phyloP scores from a whole-genome alignment of 352 stramenopile species.

The Elongisporangium anandrum region DNA sequence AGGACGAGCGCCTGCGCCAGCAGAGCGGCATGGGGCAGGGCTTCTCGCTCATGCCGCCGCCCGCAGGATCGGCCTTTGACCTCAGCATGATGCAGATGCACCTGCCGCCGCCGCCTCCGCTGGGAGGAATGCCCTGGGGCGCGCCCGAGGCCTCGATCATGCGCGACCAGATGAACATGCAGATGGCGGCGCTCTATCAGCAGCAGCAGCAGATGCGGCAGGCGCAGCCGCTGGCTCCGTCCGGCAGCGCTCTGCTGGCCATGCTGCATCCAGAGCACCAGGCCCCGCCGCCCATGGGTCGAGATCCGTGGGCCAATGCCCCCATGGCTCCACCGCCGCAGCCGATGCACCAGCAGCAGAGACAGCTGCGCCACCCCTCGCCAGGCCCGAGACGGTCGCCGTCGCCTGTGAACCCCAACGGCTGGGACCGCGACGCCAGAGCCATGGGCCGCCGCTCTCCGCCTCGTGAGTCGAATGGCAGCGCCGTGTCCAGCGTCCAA shows the following conservation, averaged over 20 bases:
- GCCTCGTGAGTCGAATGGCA: neutral
- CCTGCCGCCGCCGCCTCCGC: slow-evolving; percentile 7
- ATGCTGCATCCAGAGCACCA: slow-evolving; percentile 25
- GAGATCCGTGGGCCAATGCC: slow-evolving; percentile 3
- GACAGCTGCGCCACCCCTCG: neutral
- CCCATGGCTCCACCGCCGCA: slow-evolving; percentile 13
- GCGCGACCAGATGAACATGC: slow-evolving; percentile 73
- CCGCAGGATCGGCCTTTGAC: neutral
- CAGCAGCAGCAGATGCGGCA: slow-evolving; percentile 18
- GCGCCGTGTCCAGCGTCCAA: slow-evolving; percentile 11
- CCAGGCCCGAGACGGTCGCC: neutral
- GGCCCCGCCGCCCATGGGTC: slow-evolving; percentile 3
- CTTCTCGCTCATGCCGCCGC: slow-evolving; percentile 13
- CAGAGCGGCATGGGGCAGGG: slow-evolving; percentile 13
- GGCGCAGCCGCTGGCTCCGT: slow-evolving; percentile 27
- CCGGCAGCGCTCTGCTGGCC: slow-evolving; percentile 27
- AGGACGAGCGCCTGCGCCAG: slow-evolving; percentile 4
- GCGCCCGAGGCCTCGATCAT: slow-evolving; percentile 14
- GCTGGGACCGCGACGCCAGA: neutral
- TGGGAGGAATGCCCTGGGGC: slow-evolving; percentile 9
- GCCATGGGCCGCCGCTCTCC: neutral
- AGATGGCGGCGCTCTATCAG: slow-evolving; percentile 73
- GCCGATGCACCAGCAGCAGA: slow-evolving; percentile 4
- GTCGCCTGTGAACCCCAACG: slow-evolving; percentile 1
- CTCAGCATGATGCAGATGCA: slow-evolving; percentile 5